Evolutionary conservation across 2,329 filamentous ascomycete genomes (phyloP).

Genomic region (Beauveria rudraprayagi): DNA sequence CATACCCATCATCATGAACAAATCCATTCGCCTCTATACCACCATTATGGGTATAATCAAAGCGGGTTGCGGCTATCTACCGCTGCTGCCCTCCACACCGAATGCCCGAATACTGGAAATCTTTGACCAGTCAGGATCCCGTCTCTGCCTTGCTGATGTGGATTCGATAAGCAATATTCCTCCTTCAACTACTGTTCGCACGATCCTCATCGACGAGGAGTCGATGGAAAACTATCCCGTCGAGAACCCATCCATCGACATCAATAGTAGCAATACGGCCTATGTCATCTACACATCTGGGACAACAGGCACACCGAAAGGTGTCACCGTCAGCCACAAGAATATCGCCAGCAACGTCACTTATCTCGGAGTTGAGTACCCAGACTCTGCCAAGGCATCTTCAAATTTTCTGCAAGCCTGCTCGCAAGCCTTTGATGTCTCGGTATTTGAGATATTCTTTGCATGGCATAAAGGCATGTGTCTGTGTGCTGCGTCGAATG

Average conservation of each 20-base stretch:
- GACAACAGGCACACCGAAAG: slow-evolving; percentile 73
- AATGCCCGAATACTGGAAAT: slow-evolving; percentile 51
- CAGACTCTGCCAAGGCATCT: slow-evolving; percentile 39
- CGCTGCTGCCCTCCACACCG: slow-evolving; percentile 66
- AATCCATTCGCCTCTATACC: slow-evolving; percentile 64
- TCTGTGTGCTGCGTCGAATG: slow-evolving; percentile 67
- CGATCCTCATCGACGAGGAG: slow-evolving; percentile 27
- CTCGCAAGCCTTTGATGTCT: slow-evolving; percentile 80
- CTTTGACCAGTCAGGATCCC: slow-evolving; percentile 49
- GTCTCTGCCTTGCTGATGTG: slow-evolving; percentile 35
- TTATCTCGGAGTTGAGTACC: slow-evolving; percentile 58
- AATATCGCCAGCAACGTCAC: slow-evolving; percentile 73
- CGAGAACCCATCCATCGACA: slow-evolving; percentile 29
- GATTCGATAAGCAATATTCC: slow-evolving; percentile 15
- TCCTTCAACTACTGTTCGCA: slow-evolving; percentile 13
- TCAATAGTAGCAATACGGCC: slow-evolving; percentile 46
- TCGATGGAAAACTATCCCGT: slow-evolving; percentile 22
- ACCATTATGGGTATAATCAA: slow-evolving; percentile 69
- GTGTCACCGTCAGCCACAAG: slow-evolving; percentile 66
- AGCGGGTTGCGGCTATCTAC: slow-evolving; percentile 70
- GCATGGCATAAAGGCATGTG: slow-evolving; percentile 72
- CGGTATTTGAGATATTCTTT: slow-evolving; percentile 86
- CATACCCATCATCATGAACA: slow-evolving; percentile 70
- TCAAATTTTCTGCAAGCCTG: slow-evolving; percentile 63
- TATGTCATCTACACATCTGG: slow-evolving; percentile 82